Base-by-base conservation (phyloP, 2,329 filamentous ascomycete genomes). In the Myriosclerotinia curreyana region DNA sequence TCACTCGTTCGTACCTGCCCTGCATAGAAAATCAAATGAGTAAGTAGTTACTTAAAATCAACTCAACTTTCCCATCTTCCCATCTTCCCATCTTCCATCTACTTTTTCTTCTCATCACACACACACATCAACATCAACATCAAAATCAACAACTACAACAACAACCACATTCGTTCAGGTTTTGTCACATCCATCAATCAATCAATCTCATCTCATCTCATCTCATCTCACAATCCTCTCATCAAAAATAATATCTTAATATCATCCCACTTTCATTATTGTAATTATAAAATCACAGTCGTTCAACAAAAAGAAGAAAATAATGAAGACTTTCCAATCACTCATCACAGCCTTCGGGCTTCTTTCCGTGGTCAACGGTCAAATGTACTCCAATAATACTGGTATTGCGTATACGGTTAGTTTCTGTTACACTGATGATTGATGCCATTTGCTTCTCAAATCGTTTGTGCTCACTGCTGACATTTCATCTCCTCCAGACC, bases 301-400 rank as follows among this genome's bases (percentile, higher is more conserved):
- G 28, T 58, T 50, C 28, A 15, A 36, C 2, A 48, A 58, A 51
- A 56, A 49, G 2, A n/a, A 62, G 36, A 49, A 58, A 58, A 34
- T 11, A 65, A n/a, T 65, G 64, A 65, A 65, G 64, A 36, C 64
- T 20, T 56, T 62, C 25, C 59, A 63, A 53, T 50, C 64, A 28
- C 34, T 64, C 34, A 9, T 59, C 55, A 42, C 52, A 25, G 65
- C 56, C 53, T 62, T 60, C 11, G 63, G 46, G 55, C 65, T 62
- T 46, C 63, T 53, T 58, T 42, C 61, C 55, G 60, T 44, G 38
- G 55, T 64, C 48, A 53, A 61, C 20, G 63, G 56, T 7, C 22
- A 58, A 12, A 58, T 44, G 49, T 61, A 52, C 34, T 48, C 56
- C 40, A 61, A 65, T 22, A 52, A 12, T 8, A 64, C 62, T n/a